Conservation (phyloP, 2,329 filamentous ascomycete genomes). For the Aspergillus aculeatus region DNA sequence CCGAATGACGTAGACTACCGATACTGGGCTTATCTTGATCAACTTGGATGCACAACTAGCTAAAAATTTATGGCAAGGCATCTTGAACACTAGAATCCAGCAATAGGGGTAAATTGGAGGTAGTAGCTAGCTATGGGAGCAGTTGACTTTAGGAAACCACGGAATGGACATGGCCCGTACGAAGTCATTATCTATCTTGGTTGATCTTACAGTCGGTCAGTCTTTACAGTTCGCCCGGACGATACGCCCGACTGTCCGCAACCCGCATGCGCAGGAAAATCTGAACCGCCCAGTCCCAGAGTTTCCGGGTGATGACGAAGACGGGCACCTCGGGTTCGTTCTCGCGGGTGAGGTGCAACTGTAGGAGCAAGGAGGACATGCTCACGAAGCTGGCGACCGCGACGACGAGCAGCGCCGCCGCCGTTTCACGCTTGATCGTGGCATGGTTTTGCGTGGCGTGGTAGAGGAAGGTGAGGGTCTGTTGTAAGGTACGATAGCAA, state of each 20-base stretch:
- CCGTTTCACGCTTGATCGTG: slow-evolving; percentile 76
- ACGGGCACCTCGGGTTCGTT: slow-evolving; percentile 63
- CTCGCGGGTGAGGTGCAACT: slow-evolving; percentile 63
- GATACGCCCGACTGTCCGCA: slow-evolving; percentile 24
- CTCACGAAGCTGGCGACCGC: slow-evolving; percentile 74
- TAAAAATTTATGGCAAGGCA: too few relatives aligned
- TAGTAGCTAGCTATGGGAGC: neutral
- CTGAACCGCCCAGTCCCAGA: slow-evolving; percentile 39
- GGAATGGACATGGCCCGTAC: neutral
- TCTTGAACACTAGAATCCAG: too few relatives aligned
- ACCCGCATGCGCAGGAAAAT: slow-evolving; percentile 38
- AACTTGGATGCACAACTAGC: too few relatives aligned
- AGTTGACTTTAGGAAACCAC: neutral
- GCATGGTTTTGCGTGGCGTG: slow-evolving; percentile 76
- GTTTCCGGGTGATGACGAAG: slow-evolving; percentile 48
- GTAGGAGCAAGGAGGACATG: slow-evolving; percentile 67
- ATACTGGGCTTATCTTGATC: neutral
- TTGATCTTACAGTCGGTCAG: slow-evolving; percentile 8
- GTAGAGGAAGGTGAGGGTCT: slow-evolving; percentile 72
- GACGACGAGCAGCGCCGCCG: slow-evolving; percentile 73
- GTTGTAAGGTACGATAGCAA: neutral
- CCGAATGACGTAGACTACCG: neutral
- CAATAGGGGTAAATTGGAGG: too few relatives aligned
- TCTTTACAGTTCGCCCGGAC: slow-evolving; percentile 20
- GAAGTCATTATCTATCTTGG: neutral